Base-by-base conservation (phyloP, 2,329 filamentous ascomycete species). In the Phialocephala sp. region DNA sequence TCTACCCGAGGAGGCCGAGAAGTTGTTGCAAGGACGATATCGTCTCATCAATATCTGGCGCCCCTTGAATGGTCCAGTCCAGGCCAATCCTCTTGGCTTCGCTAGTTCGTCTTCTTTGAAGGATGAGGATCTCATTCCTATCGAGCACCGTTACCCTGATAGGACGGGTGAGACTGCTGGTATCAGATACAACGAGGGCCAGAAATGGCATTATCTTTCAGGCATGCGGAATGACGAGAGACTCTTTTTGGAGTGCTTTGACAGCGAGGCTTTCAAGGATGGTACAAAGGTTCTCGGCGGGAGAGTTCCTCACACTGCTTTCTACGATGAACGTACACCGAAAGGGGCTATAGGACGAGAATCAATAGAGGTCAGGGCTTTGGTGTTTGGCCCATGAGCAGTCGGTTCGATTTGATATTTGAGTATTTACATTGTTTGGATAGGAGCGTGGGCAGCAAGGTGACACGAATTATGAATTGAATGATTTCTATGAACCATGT, bases 21-120 rank as follows among this genome's bases (percentile, higher is more conserved):
- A 78, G 63, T 80, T 94, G 0, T 84, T 94, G 0, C 76, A 83
- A 65, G 87, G 85, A 2, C 87, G 93, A 1, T 93, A 92, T 77
- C 86, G 93, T 66, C 92, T 97, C 74, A 87, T 97, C 77, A 97
- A 97, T 71, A 89, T 97, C 57, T 97, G 93, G 93, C 70, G 75
- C 9, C 75, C 75, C 4, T 63, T 77, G 12, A 77, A 77, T 57
- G 75, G 75, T 2, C 73, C 73, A 1, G 71, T 77, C 1, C 71
- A 74, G 65, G 66, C 69, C 2, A 71, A 68, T 9, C 74, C 75
- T 27, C 69, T 77, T 1, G 75, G 63, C 0, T 76, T 77, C 62
- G 74, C 75, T 1, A 74, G 71, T 36, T 76, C 75, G 0, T 64
- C 69, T 11, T 67, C 71, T 0, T 63, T 75, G 9, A 63, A 69